A percentile compares a stretch with the other conserved stretches of the same genome.
phyloP scores from a whole-genome alignment of 352 stramenopile species.

The Saprolegnia diclina region DNA sequence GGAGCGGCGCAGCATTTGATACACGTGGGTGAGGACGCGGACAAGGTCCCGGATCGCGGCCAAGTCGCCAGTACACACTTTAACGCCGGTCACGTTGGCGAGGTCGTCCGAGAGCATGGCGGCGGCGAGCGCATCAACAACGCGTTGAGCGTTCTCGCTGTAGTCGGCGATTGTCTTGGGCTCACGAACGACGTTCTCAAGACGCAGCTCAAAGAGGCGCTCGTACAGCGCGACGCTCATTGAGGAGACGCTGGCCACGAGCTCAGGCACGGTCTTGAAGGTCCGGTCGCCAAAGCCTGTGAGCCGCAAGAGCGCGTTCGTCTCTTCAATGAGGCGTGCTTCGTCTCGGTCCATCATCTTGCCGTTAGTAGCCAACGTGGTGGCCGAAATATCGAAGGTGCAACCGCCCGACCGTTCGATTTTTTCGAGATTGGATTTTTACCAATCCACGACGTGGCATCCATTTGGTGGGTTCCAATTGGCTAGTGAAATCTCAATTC shows the following conservation, averaged over 20 bases:
- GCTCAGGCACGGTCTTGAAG: conserved; percentile 67
- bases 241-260: conserved; percentile 81
- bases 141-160: conserved; percentile 79
- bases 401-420: not conserved
- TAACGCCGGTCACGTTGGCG: conserved; percentile 46
- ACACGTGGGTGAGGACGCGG: conserved; percentile 52
- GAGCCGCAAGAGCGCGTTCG: conserved; percentile 70
- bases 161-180: conserved; percentile 63
- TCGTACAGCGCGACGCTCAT: conserved; percentile 91
- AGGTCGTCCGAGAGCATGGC: conserved; percentile 67
- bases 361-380: not conserved
- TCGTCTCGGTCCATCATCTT: not conserved
- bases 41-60: conserved; percentile 46
- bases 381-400: conserved; percentile 16
- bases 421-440: not conserved
- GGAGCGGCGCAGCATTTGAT: conserved; percentile 44
- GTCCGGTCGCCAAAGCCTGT: conserved; percentile 75
- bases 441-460: not conserved
- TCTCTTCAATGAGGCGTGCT: conserved; percentile 33
- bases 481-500: not conserved
- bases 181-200: conserved; percentile 62
- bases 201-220: conserved; percentile 82
- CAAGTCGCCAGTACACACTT: conserved; percentile 50
- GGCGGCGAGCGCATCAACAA: conserved; percentile 67
- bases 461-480: not conserved